Evolutionary conservation across 208 protist genomes (phyloP).

Genomic region (Trichomonas tenax): DNA sequence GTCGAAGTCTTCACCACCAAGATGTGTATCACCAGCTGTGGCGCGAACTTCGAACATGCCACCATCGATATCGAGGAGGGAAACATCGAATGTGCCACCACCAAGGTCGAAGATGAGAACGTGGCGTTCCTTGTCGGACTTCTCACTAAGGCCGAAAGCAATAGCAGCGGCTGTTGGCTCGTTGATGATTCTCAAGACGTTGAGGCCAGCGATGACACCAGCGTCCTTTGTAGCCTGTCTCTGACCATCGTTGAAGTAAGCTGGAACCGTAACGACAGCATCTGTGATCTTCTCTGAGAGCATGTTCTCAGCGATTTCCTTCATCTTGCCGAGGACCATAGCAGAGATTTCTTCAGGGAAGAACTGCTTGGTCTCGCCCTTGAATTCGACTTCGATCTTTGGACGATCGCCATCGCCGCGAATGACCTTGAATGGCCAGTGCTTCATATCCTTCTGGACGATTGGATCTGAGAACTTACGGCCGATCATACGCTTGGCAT

Average conservation of each 20-base stretch:
- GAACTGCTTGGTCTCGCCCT: too few relatives aligned
- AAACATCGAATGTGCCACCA: too few relatives aligned
- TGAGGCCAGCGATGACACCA: too few relatives aligned
- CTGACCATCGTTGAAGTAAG: too few relatives aligned
- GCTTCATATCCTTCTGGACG: too few relatives aligned
- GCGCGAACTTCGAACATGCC: conserved; percentile 77
- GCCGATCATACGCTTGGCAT: too few relatives aligned
- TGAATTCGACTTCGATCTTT: conserved; percentile 56
- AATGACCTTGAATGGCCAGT: conserved; percentile 68
- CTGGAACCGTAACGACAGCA: too few relatives aligned
- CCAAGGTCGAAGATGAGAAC: not conserved
- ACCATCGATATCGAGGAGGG: conserved; percentile 68
- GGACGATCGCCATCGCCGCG: conserved; percentile 54
- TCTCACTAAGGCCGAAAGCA: conserved; percentile 48
- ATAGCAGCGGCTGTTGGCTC: conserved; percentile 56
- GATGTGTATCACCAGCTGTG: conserved; percentile 89
- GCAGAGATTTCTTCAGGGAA: too few relatives aligned
- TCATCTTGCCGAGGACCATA: too few relatives aligned
- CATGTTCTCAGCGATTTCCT: conserved; percentile 68
- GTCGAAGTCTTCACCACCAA: conserved; percentile 83
- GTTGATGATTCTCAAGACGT: too few relatives aligned
- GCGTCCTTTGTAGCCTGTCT: conserved; percentile 89
- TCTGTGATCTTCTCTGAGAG: too few relatives aligned
- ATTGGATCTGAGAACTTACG: conserved; percentile 51
- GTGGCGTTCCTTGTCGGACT: conserved; percentile 44